Conservation (phyloP, 2,329 filamentous ascomycete species). For the Fusarium mexicanum region DNA sequence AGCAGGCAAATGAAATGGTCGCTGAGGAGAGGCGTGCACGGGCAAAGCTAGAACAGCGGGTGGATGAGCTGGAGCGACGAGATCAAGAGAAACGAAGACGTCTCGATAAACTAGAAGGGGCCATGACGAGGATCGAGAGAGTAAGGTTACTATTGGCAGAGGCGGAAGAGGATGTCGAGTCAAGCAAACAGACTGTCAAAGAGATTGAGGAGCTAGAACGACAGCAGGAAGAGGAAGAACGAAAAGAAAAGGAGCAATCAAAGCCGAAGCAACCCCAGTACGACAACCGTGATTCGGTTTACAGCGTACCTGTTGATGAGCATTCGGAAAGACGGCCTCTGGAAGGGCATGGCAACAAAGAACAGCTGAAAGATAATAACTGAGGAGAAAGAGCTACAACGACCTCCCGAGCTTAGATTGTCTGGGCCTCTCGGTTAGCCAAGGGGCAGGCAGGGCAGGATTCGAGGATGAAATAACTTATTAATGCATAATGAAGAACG, state of each 20-base stretch:
- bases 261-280: not conserved
- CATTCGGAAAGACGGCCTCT: not conserved
- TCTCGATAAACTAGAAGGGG: constrained; percentile 76
- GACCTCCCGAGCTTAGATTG: not conserved
- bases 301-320: constrained; percentile 1
- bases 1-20: constrained; percentile 90
- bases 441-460: not conserved
- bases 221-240: constrained; percentile 29
- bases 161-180: constrained; percentile 35
- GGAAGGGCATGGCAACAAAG: not conserved
- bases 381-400: not conserved
- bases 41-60: constrained; percentile 75
- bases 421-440: not conserved
- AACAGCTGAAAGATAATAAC: not conserved
- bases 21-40: constrained; percentile 77
- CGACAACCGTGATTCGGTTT: not conserved
- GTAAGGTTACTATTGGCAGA: constrained; percentile 69
- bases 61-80: constrained; percentile 73
- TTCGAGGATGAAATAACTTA: not conserved
- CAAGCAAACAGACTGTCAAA: constrained; percentile 29
- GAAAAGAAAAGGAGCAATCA: constrained; percentile 17
- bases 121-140: constrained; percentile 75
- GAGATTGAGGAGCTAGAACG: constrained; percentile 32
- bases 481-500: constrained; percentile 20
- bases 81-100: constrained; percentile 75